phyloP scores from a whole-genome alignment of 129 eudicot genomes.

The Kitagawia praeruptora region DNA sequence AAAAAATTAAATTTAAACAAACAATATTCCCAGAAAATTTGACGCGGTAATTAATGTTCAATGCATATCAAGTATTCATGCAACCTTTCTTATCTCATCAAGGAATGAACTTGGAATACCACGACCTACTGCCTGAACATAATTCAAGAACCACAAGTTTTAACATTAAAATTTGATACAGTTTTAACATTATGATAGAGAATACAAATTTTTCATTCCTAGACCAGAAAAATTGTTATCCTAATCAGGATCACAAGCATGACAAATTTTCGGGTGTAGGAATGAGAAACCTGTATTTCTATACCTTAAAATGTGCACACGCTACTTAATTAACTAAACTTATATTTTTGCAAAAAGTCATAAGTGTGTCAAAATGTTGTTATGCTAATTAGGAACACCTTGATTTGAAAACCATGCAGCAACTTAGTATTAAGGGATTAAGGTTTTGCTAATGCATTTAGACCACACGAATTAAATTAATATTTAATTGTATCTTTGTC shows the following conservation, averaged over 20 bases:
- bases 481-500: too few species aligned
- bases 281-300: too few species aligned
- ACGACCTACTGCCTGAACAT: not conserved
- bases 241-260: not conserved
- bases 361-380: too few species aligned
- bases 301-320: too few species aligned
- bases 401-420: too few species aligned
- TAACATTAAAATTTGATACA: not conserved
- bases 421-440: too few species aligned
- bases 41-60: not conserved
- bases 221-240: not conserved
- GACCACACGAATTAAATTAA: too few species aligned
- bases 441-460: too few species aligned
- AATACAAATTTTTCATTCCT: not conserved
- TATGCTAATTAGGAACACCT: too few species aligned
- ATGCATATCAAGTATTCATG: not conserved
- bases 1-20: not conserved
- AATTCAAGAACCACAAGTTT: not conserved
- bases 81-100: constrained; percentile 11
- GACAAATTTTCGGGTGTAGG: too few species aligned
- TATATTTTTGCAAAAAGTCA: too few species aligned
- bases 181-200: not conserved
- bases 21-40: not conserved
- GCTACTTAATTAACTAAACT: too few species aligned
- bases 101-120: constrained; percentile 4